Evolutionary conservation across 768 basidiomycete genomes (phyloP), one percentile per base, ranked within the genome.

Genomic region (Tricholoma sp.): DNA sequence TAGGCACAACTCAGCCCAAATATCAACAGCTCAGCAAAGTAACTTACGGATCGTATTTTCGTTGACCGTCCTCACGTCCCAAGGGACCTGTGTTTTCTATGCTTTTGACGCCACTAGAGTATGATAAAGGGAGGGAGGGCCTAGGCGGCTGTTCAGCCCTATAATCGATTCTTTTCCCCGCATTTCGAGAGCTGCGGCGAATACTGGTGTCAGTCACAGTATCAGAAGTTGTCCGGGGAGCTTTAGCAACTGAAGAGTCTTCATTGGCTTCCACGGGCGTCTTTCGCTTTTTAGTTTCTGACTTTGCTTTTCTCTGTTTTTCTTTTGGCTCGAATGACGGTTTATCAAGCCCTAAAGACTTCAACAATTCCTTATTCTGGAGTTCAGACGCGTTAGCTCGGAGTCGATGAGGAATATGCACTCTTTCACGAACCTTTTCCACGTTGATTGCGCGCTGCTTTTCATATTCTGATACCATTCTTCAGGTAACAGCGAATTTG

Each of bases 101-200:
- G 32, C 44, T 57, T 59, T 70, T 73, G n/a, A 75, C 68, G 41
- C 75, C 71, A 42, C 60, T 66, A 4, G 70, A 72, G 58, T 75
- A 72, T 11, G 76, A 73, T 17, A 77, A 60, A 15, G 78, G 76
- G 13, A 69, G 63, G 2, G 73, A 71, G 1, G 65, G 66, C 9
- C 65, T 68, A 45, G 60, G 67, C 29, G 62, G 65, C 28, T 71
- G 73, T 58, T 84, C 81, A 20, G 68, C 71, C 4, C 65, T 76
- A 66, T 88, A 86, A 68, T 87, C 75, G 3, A 83, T 66, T 12
- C 64, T 69, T 61, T 83, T 87, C 1, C 83, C 85, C 3, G 77
- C 73, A 59, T 84, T 84, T 50, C 91, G 79, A 44, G 80, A 72
- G 65, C 90, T 92, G 52, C 91, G 75, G n/a, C 91, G 81, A 53